A percentile compares a stretch with the other conserved stretches of the same genome.
Conservation (phyloP, 768 basidiomycete genomes). For the Trametes maxima region DNA sequence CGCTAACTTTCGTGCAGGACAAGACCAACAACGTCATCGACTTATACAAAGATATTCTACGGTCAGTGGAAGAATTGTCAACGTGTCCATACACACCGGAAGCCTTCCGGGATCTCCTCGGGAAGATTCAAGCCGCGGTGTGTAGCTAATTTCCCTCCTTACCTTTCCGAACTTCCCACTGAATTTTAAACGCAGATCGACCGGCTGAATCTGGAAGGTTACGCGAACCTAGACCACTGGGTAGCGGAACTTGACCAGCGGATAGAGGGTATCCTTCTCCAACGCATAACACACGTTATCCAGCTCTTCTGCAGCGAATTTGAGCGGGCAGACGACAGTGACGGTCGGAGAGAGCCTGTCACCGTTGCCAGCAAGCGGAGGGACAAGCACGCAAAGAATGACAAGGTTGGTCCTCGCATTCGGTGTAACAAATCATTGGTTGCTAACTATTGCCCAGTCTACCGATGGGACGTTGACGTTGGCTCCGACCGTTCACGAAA, state of each 20-base stretch:
- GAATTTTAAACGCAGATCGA: constrained; percentile 63
- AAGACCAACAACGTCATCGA: constrained; percentile 95
- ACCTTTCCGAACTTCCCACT: background rate
- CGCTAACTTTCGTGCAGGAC: constrained; percentile 52
- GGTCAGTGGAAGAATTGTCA: constrained; percentile 83
- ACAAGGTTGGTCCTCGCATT: constrained; percentile 56
- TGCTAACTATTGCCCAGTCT: constrained; percentile 45
- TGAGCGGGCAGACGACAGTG: constrained; percentile 67
- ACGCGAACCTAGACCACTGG: constrained; percentile 70
- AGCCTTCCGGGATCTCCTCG: constrained; percentile 77
- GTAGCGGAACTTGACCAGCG: constrained; percentile 60
- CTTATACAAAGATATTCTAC: constrained; percentile 81
- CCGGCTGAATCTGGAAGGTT: constrained; percentile 92
- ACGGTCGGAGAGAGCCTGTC: constrained; percentile 54
- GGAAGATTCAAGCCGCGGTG: constrained; percentile 83
- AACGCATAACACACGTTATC: constrained; percentile 75
- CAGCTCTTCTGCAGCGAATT: constrained; percentile 91
- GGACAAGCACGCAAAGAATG: constrained; percentile 75
- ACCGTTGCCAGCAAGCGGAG: constrained; percentile 63
- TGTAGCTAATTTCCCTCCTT: constrained; percentile 33
- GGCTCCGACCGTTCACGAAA: constrained; percentile 91
- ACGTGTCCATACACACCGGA: constrained; percentile 86
- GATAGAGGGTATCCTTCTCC: constrained; percentile 80
- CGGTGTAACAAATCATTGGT: background rate
- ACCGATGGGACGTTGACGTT: constrained; percentile 74